Evolutionary conservation across 2,329 filamentous ascomycete species (phyloP), one percentile per base, ranked within the genome.

Genomic region (Cladophialophora exuberans): DNA sequence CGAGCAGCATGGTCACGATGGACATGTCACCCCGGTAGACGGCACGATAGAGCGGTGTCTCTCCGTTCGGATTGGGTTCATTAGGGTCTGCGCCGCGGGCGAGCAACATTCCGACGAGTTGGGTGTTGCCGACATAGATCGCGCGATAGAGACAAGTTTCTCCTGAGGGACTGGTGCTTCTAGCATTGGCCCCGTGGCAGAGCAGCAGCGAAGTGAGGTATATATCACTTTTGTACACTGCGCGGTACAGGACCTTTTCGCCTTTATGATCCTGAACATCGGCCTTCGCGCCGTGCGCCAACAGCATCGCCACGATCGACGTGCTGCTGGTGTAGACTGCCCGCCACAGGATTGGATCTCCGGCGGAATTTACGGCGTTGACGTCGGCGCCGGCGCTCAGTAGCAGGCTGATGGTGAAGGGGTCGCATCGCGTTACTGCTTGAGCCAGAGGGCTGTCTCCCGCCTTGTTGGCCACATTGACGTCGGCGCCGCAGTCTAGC

Each of bases 61-160:
- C 41, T 28, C 23, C 23, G n/a, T 5, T 44, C 13, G 39, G 13
- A 44, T 44, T 30, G 41, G n/a, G 13, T 3, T 30, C 22, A 17
- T 44, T 13, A 18, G 41, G 22, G 11, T 18, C 11, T 44, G 23
- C 41, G 18, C 41, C 41, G 9, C 11, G 41, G 3, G 20, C 41
- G 11, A 44, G 41, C 5, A 44, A 25, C 17, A 48, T n/a, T 11
- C 26, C 26, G 44, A 48, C 44, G 5, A 48, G 17, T 18, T 23
- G 26, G 4, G 22, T 36, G 13, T 48, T 48, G 6, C 26, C 44
- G 2, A 36, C 13, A 7, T 48, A 36, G 30, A 48, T 25, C 3
- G 44, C 44, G 9, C 33, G 44, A 25, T 33, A 48, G 33, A 48
- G 15, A 44, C 41, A 44, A 11, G 41, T 18, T 18, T 44, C 41